Evolutionary conservation across 176 grass and related monocot genomes (phyloP).

Genomic region (Oryza australiensis): DNA sequence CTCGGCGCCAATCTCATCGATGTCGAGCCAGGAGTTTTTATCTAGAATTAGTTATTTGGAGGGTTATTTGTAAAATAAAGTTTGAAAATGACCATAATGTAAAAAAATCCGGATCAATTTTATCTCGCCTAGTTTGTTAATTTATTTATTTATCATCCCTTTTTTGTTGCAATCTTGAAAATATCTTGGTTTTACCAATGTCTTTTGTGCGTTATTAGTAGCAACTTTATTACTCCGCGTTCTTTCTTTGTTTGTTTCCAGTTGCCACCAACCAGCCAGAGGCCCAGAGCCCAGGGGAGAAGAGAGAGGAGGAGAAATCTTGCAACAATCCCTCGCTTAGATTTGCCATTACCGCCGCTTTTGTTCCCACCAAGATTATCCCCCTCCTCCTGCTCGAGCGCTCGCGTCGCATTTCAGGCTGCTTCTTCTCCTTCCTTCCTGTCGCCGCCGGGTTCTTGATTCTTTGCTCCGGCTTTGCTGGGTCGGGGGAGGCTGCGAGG

Average conservation of each 20-base stretch:
- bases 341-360: background rate
- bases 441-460: background rate
- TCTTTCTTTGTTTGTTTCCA: background rate
- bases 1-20: too few relatives aligned
- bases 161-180: slow-evolving; percentile 19
- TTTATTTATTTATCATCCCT: background rate
- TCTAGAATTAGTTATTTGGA: too few relatives aligned
- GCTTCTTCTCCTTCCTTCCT: background rate
- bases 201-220: background rate
- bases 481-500: background rate
- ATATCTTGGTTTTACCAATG: background rate
- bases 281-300: too few relatives aligned
- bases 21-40: too few relatives aligned
- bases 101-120: background rate
- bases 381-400: background rate
- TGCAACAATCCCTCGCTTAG: background rate
- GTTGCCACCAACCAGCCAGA: background rate
- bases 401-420: background rate
- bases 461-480: background rate
- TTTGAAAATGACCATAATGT: too few relatives aligned
- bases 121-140: background rate
- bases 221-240: background rate
- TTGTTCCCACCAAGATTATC: background rate
- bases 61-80: too few relatives aligned
- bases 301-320: background rate